Evolutionary conservation across 192 early-diverging fungal genomes (phyloP), one percentile per base, ranked within the genome.

Genomic region (Backusella morwellensis): DNA sequence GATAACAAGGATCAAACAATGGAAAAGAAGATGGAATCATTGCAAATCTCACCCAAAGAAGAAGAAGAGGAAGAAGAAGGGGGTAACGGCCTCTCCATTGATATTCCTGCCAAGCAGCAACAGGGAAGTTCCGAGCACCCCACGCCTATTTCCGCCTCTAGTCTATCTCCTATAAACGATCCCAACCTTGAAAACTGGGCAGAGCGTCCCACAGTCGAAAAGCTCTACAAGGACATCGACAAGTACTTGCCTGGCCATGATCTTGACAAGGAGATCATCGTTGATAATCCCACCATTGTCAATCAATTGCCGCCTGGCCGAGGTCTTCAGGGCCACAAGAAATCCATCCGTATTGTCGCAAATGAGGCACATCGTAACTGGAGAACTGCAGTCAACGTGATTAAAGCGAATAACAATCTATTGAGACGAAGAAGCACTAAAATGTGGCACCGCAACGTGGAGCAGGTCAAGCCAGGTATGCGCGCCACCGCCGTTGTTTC

Each of bases 221-320:
- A 87, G 44, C 86, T 94, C 66, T 86, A 85, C 29, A 86, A 92
- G 59, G 86, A 93, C 72, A 82, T 93, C 68, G 91, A 92, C 47
- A 82, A 88, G 75, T 94, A 90, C 75, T 91, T 94, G 75, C 92
- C 92, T 32, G 88, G 84, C n/a, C 91, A 93, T 56, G 91, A 94
- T 72, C 78, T 94, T 59, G 93, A 94, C 74, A 84, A 86, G 59
- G 90, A 87, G n/a, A 92, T 93, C 67, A 84, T 91, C 19, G 89
- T 74, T 50, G 69, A 75, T 7, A 80, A 26, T 70, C 80, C 15
- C 72, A 67, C 38, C 40, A 54, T 15, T 66, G 71, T 68, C 59
- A 79, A 26, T 34, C 77, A 26, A 59, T 81, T 56, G 63, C 67
- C 29, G 74, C 81, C 73, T 71, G 42, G 70, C 6, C 21, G 70